These are phyloP conservation scores for Austroboletus festivus DNA, from an alignment of 768 basidiomycete species.

Conservation along the genomic window DNA sequence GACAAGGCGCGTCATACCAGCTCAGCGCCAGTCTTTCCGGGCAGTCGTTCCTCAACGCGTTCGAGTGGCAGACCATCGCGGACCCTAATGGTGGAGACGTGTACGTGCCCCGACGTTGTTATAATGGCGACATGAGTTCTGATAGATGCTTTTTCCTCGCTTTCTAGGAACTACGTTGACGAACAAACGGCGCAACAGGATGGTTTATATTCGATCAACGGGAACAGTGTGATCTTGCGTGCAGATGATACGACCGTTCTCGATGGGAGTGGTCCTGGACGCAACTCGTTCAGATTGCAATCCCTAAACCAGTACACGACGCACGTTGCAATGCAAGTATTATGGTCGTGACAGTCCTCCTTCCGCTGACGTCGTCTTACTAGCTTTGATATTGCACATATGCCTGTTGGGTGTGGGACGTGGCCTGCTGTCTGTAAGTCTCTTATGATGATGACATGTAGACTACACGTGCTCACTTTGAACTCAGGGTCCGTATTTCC, in stretches of 20 bases:
- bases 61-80: constrained; percentile 20
- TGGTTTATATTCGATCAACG: constrained; percentile 54
- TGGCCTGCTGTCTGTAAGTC: constrained; percentile 34
- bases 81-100: constrained; percentile 32
- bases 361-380: background rate
- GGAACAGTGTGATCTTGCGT: constrained; percentile 33
- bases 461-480: background rate
- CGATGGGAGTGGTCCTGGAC: constrained; percentile 20
- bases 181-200: constrained; percentile 45
- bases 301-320: constrained; percentile 28
- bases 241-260: constrained; percentile 32
- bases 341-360: background rate
- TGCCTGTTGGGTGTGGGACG: constrained; percentile 36
- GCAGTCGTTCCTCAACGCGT: constrained; percentile 42
- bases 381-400: constrained; percentile 32
- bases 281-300: constrained; percentile 33
- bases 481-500: constrained; percentile 7
- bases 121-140: background rate
- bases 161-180: constrained; percentile 41
- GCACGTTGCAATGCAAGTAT: constrained; percentile 30
- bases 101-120: constrained; percentile 4
- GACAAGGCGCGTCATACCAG: constrained; percentile 11
- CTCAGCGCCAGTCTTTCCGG: constrained; percentile 44
- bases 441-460: background rate
- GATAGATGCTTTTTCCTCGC: background rate